Evolutionary conservation across 1,284 basidiomycete species (phyloP), one percentile per base, ranked within the genome.

Genomic region (Lentinula novae-zelandiae): DNA sequence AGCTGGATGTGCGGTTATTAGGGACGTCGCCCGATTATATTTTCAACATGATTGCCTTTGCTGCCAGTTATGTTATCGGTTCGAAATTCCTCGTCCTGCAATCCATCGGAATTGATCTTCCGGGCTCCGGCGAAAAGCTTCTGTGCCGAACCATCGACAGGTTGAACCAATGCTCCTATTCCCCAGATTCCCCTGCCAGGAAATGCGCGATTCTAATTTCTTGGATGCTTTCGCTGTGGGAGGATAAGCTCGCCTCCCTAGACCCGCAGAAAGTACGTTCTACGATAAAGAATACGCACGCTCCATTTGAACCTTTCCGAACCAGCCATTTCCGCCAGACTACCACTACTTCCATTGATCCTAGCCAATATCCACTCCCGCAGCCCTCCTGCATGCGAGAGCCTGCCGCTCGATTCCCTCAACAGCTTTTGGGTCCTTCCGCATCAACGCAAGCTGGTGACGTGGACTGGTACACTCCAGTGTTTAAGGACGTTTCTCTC

Each of bases 1-100:
- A 64, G 34, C 38, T 53, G 38, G 61, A 64, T 39, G 15, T 50
- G 2, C 42, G 22, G 4, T 22, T 53, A 12, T 44, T 64, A 6
- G 61, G 59, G 7, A 61, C 63, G 10, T 52, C 59, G 13, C 63
- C 63, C 1, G 63, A 64, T 44, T 49, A 53, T 38, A 40, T 59
- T 36, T 63, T 64, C 33, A 57, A 50, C 17, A 59, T 62, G 61
- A 48, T 64, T 34, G 57, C 59, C 4, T 63, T 64, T 38, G 61
- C 61, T 5, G 61, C 63, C 2, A 58, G 59, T 33, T 61, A 62
- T 33, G 36, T 64, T 5, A 57, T 64, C 12, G 63, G 61, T 7
- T 46, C 51, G 27, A 62, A 61, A 33, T 61, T 64, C 34, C 42
- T 64, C 8, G 53, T 63, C 4, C 8, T 58, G 7, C 31, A 61